Conservation (phyloP, 352 stramenopile species). For the Pythium aquatile region DNA sequence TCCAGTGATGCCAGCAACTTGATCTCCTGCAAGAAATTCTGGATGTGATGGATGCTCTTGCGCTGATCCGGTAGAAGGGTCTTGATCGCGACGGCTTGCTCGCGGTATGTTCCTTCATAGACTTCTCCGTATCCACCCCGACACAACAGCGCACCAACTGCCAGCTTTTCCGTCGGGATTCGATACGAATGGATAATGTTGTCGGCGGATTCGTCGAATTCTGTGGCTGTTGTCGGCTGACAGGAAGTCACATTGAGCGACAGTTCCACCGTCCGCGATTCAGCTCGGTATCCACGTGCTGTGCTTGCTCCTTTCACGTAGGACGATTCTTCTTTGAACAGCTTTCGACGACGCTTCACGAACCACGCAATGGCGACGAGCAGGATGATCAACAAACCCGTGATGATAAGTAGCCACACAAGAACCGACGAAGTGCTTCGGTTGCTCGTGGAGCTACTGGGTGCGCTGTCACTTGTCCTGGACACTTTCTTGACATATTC, state of each 20-base stretch:
- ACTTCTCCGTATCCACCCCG: conserved; percentile 52
- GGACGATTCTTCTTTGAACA: neutral
- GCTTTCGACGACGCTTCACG: neutral
- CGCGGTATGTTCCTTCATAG: conserved; percentile 45
- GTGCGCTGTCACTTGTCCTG: neutral
- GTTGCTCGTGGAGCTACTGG: neutral
- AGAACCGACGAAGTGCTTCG: neutral
- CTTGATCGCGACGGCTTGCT: conserved; percentile 56
- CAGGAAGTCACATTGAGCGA: neutral
- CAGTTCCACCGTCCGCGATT: neutral
- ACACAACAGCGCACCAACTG: neutral
- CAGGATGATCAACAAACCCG: neutral
- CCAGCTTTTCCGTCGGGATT: neutral
- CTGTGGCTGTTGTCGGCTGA: neutral
- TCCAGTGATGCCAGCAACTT: conserved; percentile 57
- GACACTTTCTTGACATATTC: neutral
- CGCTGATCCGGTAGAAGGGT: conserved; percentile 46
- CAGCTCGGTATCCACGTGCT: neutral
- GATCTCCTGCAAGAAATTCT: conserved; percentile 48
- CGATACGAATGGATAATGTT: neutral
- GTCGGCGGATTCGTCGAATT: neutral
- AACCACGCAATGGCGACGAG: neutral
- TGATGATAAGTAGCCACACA: neutral
- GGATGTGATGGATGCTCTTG: conserved; percentile 50
- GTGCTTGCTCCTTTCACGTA: neutral